Percentiles rank a stretch among this genome's conserved stretches.
Evolutionary conservation across 768 basidiomycete species (phyloP).

Genomic region (Termitomyces sp.): DNA sequence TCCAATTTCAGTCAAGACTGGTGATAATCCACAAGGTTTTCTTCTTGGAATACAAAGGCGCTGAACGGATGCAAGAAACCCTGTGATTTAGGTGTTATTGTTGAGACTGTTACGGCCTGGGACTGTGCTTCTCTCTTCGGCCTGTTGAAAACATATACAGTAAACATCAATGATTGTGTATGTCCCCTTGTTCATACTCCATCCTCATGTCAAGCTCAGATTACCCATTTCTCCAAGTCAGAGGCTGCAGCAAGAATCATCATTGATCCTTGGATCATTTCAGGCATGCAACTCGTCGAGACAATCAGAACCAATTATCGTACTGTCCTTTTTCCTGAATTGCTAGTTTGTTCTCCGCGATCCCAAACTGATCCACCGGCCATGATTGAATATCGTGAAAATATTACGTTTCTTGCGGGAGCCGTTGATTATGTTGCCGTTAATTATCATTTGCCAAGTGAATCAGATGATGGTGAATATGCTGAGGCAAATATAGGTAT

Average conservation of each 20-base stretch:
- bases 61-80: not conserved
- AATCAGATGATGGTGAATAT: too few relatives aligned
- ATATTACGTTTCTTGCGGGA: not conserved
- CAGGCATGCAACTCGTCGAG: not conserved
- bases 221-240: not conserved
- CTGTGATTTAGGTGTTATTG: not conserved
- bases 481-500: not conserved
- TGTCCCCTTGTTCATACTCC: not conserved
- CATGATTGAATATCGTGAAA: not conserved
- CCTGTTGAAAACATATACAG: not conserved
- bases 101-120: not conserved
- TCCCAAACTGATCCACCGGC: not conserved
- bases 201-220: not conserved
- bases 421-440: not conserved
- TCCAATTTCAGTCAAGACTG: not conserved
- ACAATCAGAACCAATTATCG: not conserved
- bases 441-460: not conserved
- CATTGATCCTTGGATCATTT: not conserved
- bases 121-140: not conserved
- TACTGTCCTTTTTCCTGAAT: not conserved
- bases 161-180: not conserved
- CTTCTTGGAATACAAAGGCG: not conserved
- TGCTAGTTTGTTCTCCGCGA: not conserved
- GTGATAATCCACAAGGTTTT: not conserved
- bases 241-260: not conserved